These are phyloP conservation scores for Pleurozium schreberi DNA, from an alignment of 225 moss, liverwort and hornwort genomes.

Conservation along the genomic window DNA sequence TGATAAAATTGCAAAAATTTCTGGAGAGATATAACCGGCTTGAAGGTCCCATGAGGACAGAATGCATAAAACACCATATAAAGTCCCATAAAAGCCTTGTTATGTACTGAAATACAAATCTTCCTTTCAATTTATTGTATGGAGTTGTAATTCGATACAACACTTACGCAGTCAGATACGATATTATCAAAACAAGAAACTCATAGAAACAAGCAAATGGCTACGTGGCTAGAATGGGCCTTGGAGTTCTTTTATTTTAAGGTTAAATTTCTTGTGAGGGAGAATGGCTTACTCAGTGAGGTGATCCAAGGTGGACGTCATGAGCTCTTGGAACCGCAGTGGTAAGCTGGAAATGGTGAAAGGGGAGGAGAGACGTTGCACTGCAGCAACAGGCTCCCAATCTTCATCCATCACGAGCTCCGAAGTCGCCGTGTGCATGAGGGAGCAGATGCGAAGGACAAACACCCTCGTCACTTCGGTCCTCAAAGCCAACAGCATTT, in stretches of 20 bases:
- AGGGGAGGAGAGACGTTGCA: constrained; percentile 57
- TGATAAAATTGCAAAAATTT: neutral
- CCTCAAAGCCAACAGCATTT: constrained; percentile 75
- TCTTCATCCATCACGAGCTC: constrained; percentile 71
- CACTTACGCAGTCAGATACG: neutral
- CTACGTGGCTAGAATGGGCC: too few relatives aligned
- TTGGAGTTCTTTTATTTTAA: neutral
- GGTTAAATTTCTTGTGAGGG: neutral
- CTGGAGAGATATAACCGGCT: neutral
- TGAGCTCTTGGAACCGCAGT: constrained; percentile 65
- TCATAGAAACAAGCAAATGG: neutral
- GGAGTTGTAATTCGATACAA: neutral
- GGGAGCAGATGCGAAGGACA: constrained; percentile 71
- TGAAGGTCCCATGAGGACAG: neutral
- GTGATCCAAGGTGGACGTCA: constrained; percentile 71
- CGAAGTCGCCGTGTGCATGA: constrained; percentile 74
- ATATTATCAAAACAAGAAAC: neutral
- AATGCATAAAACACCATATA: neutral
- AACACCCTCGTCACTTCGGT: constrained; percentile 83
- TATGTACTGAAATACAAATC: neutral
- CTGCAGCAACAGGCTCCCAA: constrained; percentile 83
- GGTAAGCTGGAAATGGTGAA: constrained; percentile 84
- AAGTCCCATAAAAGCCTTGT: neutral
- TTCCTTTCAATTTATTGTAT: too few relatives aligned
- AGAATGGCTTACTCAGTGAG: constrained; percentile 53